Evolutionary conservation across 2,329 filamentous ascomycete genomes (phyloP).

Genomic region (Sphaerulina musiva): DNA sequence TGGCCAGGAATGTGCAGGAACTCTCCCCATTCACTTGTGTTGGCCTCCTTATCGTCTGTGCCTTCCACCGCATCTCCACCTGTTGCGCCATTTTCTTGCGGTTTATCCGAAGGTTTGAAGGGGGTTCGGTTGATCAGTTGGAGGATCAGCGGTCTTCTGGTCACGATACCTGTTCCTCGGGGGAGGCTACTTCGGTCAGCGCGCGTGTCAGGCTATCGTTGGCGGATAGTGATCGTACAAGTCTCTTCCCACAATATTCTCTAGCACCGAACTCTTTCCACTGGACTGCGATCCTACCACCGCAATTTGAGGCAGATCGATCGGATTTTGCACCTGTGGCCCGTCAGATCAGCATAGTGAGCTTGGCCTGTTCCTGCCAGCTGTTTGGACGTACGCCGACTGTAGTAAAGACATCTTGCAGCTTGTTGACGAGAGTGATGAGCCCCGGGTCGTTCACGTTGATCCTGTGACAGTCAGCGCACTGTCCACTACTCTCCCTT

Average conservation of each 20-base stretch:
- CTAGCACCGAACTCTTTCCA: constrained; percentile 97
- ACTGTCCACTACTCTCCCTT: background rate
- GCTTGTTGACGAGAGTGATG: constrained; percentile 89
- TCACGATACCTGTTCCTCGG: constrained; percentile 95
- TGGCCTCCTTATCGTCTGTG: constrained; percentile 77
- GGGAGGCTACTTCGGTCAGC: constrained; percentile 60
- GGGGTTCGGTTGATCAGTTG: constrained; percentile 88
- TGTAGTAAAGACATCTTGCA: constrained; percentile 98
- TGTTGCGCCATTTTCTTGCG: constrained; percentile 64
- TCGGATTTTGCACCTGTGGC: constrained; percentile 84
- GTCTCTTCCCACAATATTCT: constrained; percentile 97
- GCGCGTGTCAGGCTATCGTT: background rate
- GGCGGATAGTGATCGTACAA: constrained; percentile 62
- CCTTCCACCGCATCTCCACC: constrained; percentile 63
- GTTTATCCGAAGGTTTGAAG: constrained; percentile 44
- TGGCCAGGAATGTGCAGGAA: constrained; percentile 96
- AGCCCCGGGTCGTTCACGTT: constrained; percentile 65
- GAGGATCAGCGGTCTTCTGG: constrained; percentile 87
- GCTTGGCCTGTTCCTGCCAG: constrained; percentile 5
- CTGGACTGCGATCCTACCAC: constrained; percentile 98
- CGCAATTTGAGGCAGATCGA: constrained; percentile 95
- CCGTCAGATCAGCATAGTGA: constrained; percentile 21
- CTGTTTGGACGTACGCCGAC: constrained; percentile 61
- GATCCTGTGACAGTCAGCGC: constrained; percentile 45
- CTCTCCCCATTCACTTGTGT: constrained; percentile 95